Percentiles rank a stretch among this genome's conserved stretches.
Conservation (phyloP, 139 green algal genomes). For the Chlorella sorokiniana region DNA sequence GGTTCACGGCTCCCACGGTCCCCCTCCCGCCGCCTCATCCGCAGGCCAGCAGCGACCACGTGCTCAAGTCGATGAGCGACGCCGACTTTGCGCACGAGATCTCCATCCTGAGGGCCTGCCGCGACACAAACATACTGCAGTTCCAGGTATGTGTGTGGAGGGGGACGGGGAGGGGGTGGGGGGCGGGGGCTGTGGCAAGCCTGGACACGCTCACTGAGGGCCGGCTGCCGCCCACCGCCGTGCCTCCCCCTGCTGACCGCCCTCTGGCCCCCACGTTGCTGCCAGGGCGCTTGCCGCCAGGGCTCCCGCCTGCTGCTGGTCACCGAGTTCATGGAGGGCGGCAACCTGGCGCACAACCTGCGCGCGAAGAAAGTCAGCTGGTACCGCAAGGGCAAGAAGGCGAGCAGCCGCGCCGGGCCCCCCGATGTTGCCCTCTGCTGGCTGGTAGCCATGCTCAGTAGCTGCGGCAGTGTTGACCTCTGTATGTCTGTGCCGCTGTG, state of each 20-base stretch:
- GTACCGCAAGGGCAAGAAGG: conserved; percentile 35
- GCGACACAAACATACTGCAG: conserved; percentile 62
- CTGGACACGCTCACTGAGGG: no score
- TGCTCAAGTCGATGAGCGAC: conserved; percentile 9
- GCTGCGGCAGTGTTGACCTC: not conserved
- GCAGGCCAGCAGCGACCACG: not conserved
- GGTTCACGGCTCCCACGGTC: not conserved
- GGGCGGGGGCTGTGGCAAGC: no score
- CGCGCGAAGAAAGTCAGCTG: conserved; percentile 20
- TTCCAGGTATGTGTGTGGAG: conserved; percentile 17
- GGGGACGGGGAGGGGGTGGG: not conserved
- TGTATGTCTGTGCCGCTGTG: not conserved
- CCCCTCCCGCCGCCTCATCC: not conserved
- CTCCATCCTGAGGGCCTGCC: conserved; percentile 44
- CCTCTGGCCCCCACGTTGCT: not conserved
- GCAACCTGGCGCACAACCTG: conserved; percentile 49
- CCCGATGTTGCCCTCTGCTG: not conserved
- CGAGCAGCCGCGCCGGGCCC: not conserved
- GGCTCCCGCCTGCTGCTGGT: conserved; percentile 43
- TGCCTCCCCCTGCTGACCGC: not conserved
- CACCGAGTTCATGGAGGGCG: conserved; percentile 57
- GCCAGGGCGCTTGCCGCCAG: conserved; percentile 35
- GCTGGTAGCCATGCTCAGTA: not conserved
- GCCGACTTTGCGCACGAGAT: conserved; percentile 37
- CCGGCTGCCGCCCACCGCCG: not conserved